These are phyloP conservation scores for Lichtheimia corymbifera DNA, from an alignment of 371 early-diverging fungal species.

Conservation along the genomic window DNA sequence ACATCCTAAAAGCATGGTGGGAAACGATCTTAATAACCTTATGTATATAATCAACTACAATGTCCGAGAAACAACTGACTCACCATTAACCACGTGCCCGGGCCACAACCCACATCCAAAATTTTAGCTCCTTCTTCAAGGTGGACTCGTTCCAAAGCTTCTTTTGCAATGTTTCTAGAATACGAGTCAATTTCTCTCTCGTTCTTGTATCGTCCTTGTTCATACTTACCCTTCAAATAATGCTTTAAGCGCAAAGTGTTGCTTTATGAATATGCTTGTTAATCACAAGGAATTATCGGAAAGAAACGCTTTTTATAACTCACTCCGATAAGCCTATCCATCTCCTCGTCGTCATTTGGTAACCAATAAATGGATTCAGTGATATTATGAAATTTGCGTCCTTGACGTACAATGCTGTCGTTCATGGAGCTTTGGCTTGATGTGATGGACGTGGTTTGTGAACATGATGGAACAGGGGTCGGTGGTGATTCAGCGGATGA, in stretches of 20 bases:
- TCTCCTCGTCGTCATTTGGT: slow-evolving; percentile 45
- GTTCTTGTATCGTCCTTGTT: background rate
- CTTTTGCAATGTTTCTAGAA: background rate
- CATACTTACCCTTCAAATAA: slow-evolving; percentile 22
- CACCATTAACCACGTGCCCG: slow-evolving; percentile 21
- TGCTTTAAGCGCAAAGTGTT: slow-evolving; percentile 25
- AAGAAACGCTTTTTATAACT: slow-evolving; percentile 5
- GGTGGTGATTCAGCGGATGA: background rate
- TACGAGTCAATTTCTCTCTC: background rate
- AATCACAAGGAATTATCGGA: no score
- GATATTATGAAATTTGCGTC: slow-evolving; percentile 20
- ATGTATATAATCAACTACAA: no score
- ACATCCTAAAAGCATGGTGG: slow-evolving; percentile 10
- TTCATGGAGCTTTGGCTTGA: slow-evolving; percentile 13
- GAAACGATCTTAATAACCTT: no score
- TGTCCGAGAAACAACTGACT: background rate
- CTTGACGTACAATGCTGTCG: slow-evolving; percentile 17
- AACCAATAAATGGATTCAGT: slow-evolving; percentile 41
- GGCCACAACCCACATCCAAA: slow-evolving; percentile 25
- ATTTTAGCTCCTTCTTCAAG: slow-evolving; percentile 15
- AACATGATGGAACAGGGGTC: background rate
- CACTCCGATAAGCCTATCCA: slow-evolving; percentile 44
- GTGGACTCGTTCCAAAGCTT: background rate
- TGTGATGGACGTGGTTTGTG: background rate
- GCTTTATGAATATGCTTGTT: slow-evolving; percentile 6